Percentiles rank a stretch among this genome's conserved stretches.
These are phyloP conservation scores for Funneliformis geosporum DNA, from an alignment of 192 early-diverging fungal genomes.

Conservation along the genomic window DNA sequence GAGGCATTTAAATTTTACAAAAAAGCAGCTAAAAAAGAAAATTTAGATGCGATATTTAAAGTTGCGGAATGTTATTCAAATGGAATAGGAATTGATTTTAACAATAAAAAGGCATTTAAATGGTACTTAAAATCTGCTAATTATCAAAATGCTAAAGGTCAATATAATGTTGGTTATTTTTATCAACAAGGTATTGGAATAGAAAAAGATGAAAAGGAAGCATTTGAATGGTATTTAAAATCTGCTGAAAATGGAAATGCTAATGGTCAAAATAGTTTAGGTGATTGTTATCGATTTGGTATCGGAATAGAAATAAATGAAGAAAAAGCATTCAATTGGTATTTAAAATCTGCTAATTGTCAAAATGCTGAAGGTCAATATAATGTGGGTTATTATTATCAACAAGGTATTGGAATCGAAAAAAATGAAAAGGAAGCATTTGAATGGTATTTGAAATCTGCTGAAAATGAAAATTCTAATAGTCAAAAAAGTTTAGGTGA, in stretches of 20 bases:
- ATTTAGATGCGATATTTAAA: slow-evolving; percentile 52
- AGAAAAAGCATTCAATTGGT: slow-evolving; percentile 54
- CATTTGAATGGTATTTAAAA: slow-evolving; percentile 56
- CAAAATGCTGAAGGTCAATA: slow-evolving; percentile 68
- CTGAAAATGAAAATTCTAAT: slow-evolving; percentile 57
- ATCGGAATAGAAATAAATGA: slow-evolving; percentile 50
- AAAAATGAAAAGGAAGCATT: slow-evolving; percentile 50
- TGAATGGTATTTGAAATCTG: slow-evolving; percentile 55
- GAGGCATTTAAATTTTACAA: slow-evolving; percentile 68
- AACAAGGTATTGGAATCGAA: slow-evolving; percentile 65
- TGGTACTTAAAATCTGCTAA: slow-evolving; percentile 59
- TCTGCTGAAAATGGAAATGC: slow-evolving; percentile 62
- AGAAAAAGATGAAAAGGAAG: slow-evolving; percentile 43
- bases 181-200: slow-evolving; percentile 72
- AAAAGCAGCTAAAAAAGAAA: slow-evolving; percentile 42
- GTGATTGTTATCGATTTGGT: slow-evolving; percentile 72
- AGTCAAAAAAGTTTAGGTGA: slow-evolving; percentile 77
- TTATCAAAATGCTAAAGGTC: slow-evolving; percentile 61
- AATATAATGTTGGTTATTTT: slow-evolving; percentile 72
- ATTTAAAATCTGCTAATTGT: slow-evolving; percentile 57
- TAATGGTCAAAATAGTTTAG: slow-evolving; percentile 73
- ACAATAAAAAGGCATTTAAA: slow-evolving; percentile 39
- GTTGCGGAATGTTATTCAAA: slow-evolving; percentile 51
- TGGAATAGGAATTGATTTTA: slow-evolving; percentile 41
- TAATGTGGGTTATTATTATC: slow-evolving; percentile 71